A percentile compares a stretch with the other conserved stretches of the same genome.
Evolutionary conservation across 2,329 filamentous ascomycete genomes (phyloP).

Genomic region (Zasmidium citrigriseum): DNA sequence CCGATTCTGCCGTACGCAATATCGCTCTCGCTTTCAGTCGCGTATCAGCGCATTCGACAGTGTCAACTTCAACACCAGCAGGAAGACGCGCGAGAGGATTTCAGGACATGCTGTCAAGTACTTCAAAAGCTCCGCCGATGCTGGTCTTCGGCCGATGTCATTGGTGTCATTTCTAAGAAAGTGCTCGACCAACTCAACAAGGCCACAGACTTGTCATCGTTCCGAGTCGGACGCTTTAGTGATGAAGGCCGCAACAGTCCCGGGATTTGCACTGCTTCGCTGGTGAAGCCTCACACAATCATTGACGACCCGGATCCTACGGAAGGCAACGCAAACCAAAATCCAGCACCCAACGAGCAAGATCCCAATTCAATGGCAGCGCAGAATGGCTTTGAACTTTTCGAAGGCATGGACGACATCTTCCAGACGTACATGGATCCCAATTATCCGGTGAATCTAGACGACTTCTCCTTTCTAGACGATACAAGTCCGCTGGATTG

Average conservation of each 20-base stretch:
- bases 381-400: slow-evolving; percentile 24
- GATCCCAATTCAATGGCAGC: slow-evolving; percentile 6
- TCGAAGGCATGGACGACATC: slow-evolving; percentile 37
- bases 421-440: slow-evolving; percentile 37
- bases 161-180: slow-evolving; percentile 39
- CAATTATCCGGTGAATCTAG: slow-evolving; percentile 36
- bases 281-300: slow-evolving; percentile 22
- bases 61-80: slow-evolving; percentile 51
- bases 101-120: slow-evolving; percentile 46
- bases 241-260: slow-evolving; percentile 16
- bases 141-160: slow-evolving; percentile 50
- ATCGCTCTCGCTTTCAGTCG: slow-evolving; percentile 56
- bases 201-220: slow-evolving; percentile 27
- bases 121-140: slow-evolving; percentile 46
- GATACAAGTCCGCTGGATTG: slow-evolving; percentile 28
- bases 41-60: slow-evolving; percentile 58
- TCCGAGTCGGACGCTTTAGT: slow-evolving; percentile 25
- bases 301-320: slow-evolving; percentile 14
- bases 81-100: slow-evolving; percentile 47
- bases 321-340: slow-evolving; percentile 4
- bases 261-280: slow-evolving; percentile 21
- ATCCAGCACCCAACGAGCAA: neutral
- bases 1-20: slow-evolving; percentile 59
- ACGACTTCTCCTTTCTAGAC: slow-evolving; percentile 36
- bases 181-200: slow-evolving; percentile 34